phyloP scores from a whole-genome alignment of 805 yeast genomes.

The Zygoascus bituminiphila region DNA sequence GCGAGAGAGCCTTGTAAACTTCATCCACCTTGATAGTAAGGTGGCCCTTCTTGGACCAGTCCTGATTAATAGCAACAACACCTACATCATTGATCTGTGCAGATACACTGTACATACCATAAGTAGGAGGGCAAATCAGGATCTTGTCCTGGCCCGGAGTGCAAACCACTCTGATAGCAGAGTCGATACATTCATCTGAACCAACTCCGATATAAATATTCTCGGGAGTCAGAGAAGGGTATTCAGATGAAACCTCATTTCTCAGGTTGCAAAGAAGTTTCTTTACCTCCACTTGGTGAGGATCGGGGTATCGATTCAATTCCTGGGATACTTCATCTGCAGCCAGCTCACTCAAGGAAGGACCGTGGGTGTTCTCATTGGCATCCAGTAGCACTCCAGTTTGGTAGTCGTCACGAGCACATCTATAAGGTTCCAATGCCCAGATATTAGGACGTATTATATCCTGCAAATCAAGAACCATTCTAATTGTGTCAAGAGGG shows the following conservation, averaged over 20 bases:
- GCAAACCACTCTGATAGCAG: conserved; percentile 76
- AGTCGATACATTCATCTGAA: conserved; percentile 91
- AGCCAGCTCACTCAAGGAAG: conserved; percentile 47
- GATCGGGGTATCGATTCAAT: conserved; percentile 92
- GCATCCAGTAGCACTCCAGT: conserved; percentile 89
- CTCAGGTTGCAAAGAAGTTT: conserved; percentile 63
- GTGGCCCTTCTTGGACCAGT: conserved; percentile 34
- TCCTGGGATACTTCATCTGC: conserved; percentile 42
- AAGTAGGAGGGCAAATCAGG: conserved; percentile 87
- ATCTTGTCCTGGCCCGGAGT: conserved; percentile 76
- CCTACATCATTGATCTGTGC: conserved; percentile 85
- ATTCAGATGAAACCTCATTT: conserved; percentile 34
- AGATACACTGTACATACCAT: conserved; percentile 93
- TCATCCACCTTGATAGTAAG: conserved; percentile 55
- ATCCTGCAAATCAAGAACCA: conserved; percentile 41
- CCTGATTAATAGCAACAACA: conserved; percentile 65
- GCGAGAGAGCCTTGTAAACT: conserved; percentile 42
- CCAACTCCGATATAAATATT: conserved; percentile 94
- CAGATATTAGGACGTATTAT: conserved; percentile 81
- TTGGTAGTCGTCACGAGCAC: conserved; percentile 93
- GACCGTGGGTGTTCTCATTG: conserved; percentile 92
- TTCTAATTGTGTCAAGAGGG: neutral
- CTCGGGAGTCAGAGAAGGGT: conserved; percentile 39
- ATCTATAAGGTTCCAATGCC: conserved; percentile 79
- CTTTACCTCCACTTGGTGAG: conserved; percentile 79